These are phyloP conservation scores for Buddleja alternifolia DNA, from an alignment of 257 asterid genomes.

Conservation along the genomic window DNA sequence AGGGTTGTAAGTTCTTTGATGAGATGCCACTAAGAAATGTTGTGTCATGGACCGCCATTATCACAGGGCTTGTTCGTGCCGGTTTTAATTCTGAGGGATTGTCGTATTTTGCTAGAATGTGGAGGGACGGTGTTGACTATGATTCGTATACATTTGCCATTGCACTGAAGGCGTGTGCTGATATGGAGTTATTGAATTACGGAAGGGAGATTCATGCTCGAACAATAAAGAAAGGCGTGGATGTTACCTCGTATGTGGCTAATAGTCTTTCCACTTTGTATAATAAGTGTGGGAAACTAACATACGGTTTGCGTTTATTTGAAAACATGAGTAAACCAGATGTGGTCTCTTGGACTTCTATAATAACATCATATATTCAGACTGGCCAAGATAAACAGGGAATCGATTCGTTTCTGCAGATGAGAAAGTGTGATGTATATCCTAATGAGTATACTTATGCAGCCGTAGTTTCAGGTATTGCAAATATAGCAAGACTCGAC, in stretches of 20 bases:
- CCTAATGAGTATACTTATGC: slow-evolving; percentile 89
- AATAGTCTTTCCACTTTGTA: slow-evolving; percentile 85
- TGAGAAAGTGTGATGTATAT: slow-evolving; percentile 54
- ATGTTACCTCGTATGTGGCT: slow-evolving; percentile 66
- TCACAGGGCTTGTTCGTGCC: slow-evolving; percentile 83
- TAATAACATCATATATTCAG: slow-evolving; percentile 68
- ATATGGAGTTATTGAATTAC: slow-evolving; percentile 50
- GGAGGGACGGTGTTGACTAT: slow-evolving; percentile 62
- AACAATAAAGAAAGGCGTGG: slow-evolving; percentile 66
- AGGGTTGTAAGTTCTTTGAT: slow-evolving; percentile 64
- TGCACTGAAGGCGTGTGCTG: slow-evolving; percentile 90
- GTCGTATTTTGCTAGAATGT: slow-evolving; percentile 66
- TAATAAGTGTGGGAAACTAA: slow-evolving; percentile 74
- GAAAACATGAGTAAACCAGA: slow-evolving; percentile 63
- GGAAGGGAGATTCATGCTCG: slow-evolving; percentile 83
- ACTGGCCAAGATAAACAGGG: slow-evolving; percentile 62
- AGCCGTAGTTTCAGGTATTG: slow-evolving; percentile 72
- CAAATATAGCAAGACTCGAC: slow-evolving; percentile 58
- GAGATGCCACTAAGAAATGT: slow-evolving; percentile 88
- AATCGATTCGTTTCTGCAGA: slow-evolving; percentile 56
- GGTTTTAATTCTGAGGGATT: slow-evolving; percentile 62
- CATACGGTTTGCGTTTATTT: slow-evolving; percentile 61
- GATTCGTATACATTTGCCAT: slow-evolving; percentile 82
- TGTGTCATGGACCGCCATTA: slow-evolving; percentile 90
- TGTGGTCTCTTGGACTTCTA: slow-evolving; percentile 89